Evolutionary conservation across 176 grass and related monocot genomes (phyloP).

Genomic region (Oryza australiensis): DNA sequence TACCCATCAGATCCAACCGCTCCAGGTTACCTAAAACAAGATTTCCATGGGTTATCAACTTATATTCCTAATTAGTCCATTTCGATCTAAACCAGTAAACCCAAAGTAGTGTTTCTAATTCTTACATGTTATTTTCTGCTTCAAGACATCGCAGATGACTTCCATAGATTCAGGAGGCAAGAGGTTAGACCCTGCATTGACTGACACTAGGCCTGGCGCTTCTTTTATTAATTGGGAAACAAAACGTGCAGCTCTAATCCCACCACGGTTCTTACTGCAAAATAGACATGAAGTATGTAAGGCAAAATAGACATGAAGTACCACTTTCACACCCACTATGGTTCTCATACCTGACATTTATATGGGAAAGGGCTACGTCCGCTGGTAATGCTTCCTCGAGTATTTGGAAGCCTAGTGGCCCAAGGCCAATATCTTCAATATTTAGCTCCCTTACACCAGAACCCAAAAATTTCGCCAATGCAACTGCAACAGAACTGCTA

Average conservation of each 20-base stretch:
- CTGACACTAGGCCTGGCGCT: constrained; percentile 40
- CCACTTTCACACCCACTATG: neutral
- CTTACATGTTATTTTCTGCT: constrained; percentile 36
- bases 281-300: neutral
- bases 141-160: constrained; percentile 46
- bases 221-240: constrained; percentile 47
- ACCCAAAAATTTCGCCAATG: constrained; percentile 60
- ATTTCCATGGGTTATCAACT: neutral
- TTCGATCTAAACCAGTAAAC: too few species aligned
- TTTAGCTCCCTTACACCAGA: constrained; percentile 58
- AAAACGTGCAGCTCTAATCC: constrained; percentile 47
- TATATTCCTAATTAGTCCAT: neutral
- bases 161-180: constrained; percentile 52
- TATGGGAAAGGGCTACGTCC: constrained; percentile 44
- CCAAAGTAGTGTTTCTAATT: neutral
- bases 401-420: constrained; percentile 55
- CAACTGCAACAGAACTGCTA: constrained; percentile 55
- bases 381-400: constrained; percentile 57
- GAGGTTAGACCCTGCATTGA: constrained; percentile 54
- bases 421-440: constrained; percentile 60
- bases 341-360: constrained; percentile 64
- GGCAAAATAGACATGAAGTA: neutral
- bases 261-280: constrained; percentile 59
- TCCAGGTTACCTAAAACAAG: constrained; percentile 46
- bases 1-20: constrained; percentile 45